Conservation (phyloP, 1,284 basidiomycete genomes). For the Tremellales sp. region DNA sequence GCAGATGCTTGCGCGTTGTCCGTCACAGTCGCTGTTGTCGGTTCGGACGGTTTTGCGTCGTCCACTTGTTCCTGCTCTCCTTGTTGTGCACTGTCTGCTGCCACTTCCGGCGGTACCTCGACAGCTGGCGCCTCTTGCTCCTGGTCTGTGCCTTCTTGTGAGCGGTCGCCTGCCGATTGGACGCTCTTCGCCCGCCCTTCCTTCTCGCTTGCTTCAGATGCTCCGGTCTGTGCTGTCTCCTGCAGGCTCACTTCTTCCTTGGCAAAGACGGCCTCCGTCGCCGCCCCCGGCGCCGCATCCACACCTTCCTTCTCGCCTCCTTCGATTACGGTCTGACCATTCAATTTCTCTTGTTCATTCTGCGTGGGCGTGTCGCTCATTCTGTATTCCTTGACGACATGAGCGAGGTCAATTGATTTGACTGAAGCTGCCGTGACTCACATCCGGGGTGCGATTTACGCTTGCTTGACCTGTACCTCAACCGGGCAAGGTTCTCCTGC, state of each 20-base stretch:
- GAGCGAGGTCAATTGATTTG: too few species aligned
- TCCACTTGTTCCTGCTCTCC: conserved; percentile 1
- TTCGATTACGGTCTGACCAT: not conserved
- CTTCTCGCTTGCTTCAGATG: not conserved
- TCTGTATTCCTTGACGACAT: too few species aligned
- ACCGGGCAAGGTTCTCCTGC: too few species aligned
- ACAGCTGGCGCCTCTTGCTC: conserved; percentile 1
- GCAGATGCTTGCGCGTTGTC: not conserved
- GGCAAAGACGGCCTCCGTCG: too few species aligned
- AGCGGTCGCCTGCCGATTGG: not conserved
- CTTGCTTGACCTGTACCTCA: too few species aligned
- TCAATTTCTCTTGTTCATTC: not conserved
- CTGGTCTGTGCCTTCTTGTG: not conserved
- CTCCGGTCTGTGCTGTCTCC: not conserved
- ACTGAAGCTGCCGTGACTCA: too few species aligned
- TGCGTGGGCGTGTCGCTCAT: conserved; percentile 4
- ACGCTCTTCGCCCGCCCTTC: not conserved
- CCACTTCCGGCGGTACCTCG: conserved; percentile 2
- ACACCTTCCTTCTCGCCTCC: not conserved
- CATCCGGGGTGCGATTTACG: too few species aligned
- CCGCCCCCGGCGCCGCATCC: too few species aligned
- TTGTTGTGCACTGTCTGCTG: too few species aligned
- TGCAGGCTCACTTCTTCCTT: too few species aligned
- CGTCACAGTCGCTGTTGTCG: not conserved
- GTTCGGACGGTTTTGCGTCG: conserved; percentile 7